Evolutionary conservation across 2,329 filamentous ascomycete genomes (phyloP).

Genomic region (Proliferodiscus dingleyae): DNA sequence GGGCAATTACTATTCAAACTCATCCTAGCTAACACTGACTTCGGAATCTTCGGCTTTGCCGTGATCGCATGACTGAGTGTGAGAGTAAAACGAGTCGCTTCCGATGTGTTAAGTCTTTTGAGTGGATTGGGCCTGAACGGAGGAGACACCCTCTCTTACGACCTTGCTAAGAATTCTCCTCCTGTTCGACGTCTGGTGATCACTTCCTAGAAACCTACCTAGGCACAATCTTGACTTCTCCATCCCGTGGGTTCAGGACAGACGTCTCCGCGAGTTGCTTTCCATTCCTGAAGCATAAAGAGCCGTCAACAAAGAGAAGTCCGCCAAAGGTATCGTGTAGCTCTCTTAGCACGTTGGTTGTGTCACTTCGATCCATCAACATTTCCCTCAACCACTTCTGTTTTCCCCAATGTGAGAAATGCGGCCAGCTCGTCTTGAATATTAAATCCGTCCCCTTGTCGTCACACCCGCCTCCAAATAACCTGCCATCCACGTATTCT

Average conservation of each 20-base stretch:
- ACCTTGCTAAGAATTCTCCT: too few relatives aligned
- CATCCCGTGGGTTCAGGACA: conserved; percentile 24
- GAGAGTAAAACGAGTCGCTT: too few relatives aligned
- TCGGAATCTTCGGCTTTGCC: too few relatives aligned
- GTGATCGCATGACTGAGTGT: too few relatives aligned
- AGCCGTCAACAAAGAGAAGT: conserved; percentile 22
- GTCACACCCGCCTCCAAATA: conserved; percentile 12
- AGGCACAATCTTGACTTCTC: conserved; percentile 24
- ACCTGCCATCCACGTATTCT: conserved; percentile 24
- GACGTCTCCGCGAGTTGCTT: conserved; percentile 7
- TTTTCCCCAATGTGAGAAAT: conserved; percentile 29
- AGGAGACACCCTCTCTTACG: too few relatives aligned
- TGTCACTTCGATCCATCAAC: conserved; percentile 26
- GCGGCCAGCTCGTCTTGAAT: conserved; percentile 28
- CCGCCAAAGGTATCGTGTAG: conserved; percentile 23
- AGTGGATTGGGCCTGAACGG: too few relatives aligned
- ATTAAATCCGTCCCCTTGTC: conserved; percentile 14
- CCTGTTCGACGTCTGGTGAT: too few relatives aligned
- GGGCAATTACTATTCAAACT: too few relatives aligned
- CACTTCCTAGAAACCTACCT: too few relatives aligned
- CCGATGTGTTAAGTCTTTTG: too few relatives aligned
- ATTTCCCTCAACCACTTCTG: conserved; percentile 28
- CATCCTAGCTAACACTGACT: too few relatives aligned
- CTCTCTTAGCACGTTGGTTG: conserved; percentile 16
- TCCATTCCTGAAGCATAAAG: conserved; percentile 17